Evolutionary conservation across 2,329 filamentous ascomycete genomes (phyloP), one percentile per base, ranked within the genome.

Genomic region (Verticillium tricorpus): DNA sequence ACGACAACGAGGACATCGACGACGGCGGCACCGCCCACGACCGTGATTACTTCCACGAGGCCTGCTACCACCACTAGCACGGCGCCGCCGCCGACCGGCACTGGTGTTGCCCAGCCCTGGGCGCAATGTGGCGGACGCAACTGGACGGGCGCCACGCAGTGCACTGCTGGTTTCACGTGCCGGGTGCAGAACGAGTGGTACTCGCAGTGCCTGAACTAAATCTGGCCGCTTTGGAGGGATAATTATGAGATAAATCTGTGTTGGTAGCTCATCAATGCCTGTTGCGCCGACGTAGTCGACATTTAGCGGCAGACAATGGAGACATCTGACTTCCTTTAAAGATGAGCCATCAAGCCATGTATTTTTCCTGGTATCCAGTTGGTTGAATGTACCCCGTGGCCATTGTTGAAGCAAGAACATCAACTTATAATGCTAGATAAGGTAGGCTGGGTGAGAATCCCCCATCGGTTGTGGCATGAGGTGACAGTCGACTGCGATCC

Each of bases 41-140:
- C 45, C 19, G 45, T 52, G n/a, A 11, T 19, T 8, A 52, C 45
- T 2, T 12, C 45, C n/a, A 52, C 45, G 11, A 52, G 45, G n/a
- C 17, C 45, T 25, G 45, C 55, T 8, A 57, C 31, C 55, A 65
- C 57, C 1, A 63, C 63, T 0, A 61, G 54, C 28, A 60, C 64
- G 1, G 60, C 64, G 5, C 64, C 64, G 1, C 35, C 58, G 8
- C 12, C 64, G 1, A 65, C 64, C 2, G 61, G 39, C 57, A 66
- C 62, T 2, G 59, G 39, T n/a, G 25, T 63, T 9, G 65, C 64
- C 5, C 58, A 59, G 17, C 67, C 65, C 39, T 69, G 58, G 62
- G 72, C 63, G 2, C 78, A 81, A 66, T 81, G 79, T 39, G 80
- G 80, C 34, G 80, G 79, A 19, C 68, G 67, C 14, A 64, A 62